Evolutionary conservation across 2,329 filamentous ascomycete genomes (phyloP), one percentile per base, ranked within the genome.

Genomic region (Macrophomina phaseolina): DNA sequence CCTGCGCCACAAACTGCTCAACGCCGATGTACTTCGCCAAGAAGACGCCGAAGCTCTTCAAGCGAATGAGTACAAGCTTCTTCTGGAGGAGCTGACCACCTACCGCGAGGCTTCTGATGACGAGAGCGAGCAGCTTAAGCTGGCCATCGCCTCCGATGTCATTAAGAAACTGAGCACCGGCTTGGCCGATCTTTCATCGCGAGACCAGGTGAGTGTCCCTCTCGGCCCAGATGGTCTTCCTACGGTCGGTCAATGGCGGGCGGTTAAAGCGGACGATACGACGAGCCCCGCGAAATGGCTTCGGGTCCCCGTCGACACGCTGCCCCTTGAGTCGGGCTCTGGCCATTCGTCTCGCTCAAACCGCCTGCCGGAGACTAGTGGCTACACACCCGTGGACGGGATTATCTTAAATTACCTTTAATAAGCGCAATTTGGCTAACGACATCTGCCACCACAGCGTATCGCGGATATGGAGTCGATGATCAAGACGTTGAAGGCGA

Each of bases 91-190:
- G 66, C 75, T 79, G 45, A 68, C 76, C 36, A 61, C 70, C 2
- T 75, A 78, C 49, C 56, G 75, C 16, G 70, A 72, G n/a, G 72
- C 75, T 18, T 61, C 71, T 16, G 77, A 78, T 62, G 71, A 73
- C 28, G 74, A 76, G 56, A 70, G 73, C 8, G 74, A 74, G 30
- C 71, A 73, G 30, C 69, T 78, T 42, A 68, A 56, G 8, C 73
- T 78, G 16, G 68, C 69, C 5, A 75, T 75, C 14, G 74, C 76
- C 30, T 68, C 70, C 6, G 76, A 78, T 40, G 77, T 79, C 36
- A 74, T 75, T 40, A 73, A 77, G 56, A 77, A 72, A 18, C 71
- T 79, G 7, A 66, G 76, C 45, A 73, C 70, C 8, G 73, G 75
- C 23, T 72, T 78, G 68, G 75, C 72, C 12, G 76, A 74, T 23